Percentiles rank a stretch among this genome's conserved stretches.
Evolutionary conservation across 1,284 basidiomycete species (phyloP).

Genomic region (Cystobasidium sp.): DNA sequence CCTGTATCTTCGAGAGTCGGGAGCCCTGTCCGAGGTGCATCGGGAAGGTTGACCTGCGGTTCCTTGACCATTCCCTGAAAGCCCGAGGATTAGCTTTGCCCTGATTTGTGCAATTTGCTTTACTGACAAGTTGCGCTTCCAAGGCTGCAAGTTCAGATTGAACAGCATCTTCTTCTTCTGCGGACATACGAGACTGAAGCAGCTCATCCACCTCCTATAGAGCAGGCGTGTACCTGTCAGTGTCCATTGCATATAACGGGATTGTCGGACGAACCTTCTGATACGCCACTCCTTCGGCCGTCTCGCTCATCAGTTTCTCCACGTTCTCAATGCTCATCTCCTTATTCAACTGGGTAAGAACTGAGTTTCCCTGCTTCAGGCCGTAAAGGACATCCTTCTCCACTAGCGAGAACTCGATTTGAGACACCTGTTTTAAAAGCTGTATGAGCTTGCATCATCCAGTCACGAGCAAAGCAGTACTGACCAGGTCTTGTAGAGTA

Average conservation of each 20-base stretch:
- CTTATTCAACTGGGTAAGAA: slow-evolving; percentile 88
- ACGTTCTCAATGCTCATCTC: slow-evolving; percentile 91
- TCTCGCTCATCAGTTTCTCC: slow-evolving; percentile 90
- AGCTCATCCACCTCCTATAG: slow-evolving; percentile 88
- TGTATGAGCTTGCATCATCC: slow-evolving; percentile 1
- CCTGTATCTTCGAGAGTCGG: slow-evolving; percentile 6
- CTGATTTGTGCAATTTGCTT: background rate
- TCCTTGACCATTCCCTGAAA: slow-evolving; percentile 25
- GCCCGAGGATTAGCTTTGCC: background rate
- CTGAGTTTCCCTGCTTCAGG: slow-evolving; percentile 87
- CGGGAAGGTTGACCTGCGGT: slow-evolving; percentile 11
- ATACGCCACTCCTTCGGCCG: slow-evolving; percentile 87
- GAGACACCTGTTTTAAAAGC: slow-evolving; percentile 70
- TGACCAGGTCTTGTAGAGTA: slow-evolving; percentile 84
- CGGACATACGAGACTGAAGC: slow-evolving; percentile 76
- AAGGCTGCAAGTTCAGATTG: slow-evolving; percentile 76
- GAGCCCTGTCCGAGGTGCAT: slow-evolving; percentile 28
- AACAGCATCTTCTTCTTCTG: slow-evolving; percentile 92
- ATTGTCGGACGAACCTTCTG: slow-evolving; percentile 67
- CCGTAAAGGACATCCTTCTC: slow-evolving; percentile 92
- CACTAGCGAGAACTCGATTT: slow-evolving; percentile 93
- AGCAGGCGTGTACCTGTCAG: background rate
- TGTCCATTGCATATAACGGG: background rate
- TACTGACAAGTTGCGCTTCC: slow-evolving; percentile 62
- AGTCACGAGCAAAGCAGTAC: slow-evolving; percentile 53